Evolutionary conservation across 176 grass and related monocot genomes (phyloP).

Genomic region (Miscanthus lutarioriparius): DNA sequence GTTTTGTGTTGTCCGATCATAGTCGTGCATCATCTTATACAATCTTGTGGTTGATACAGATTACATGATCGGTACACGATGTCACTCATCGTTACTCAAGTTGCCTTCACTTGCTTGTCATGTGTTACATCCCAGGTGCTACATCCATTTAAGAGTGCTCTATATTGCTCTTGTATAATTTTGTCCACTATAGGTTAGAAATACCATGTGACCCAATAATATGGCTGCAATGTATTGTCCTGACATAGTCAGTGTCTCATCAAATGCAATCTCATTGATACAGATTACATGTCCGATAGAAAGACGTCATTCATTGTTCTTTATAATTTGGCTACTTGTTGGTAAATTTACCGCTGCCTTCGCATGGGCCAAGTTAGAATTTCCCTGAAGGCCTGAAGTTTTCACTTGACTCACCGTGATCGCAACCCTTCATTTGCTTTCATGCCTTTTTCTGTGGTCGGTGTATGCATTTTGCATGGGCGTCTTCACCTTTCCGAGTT

Average conservation of each 20-base stretch:
- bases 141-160: neutral
- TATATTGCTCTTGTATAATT: neutral
- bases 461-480: too few species aligned
- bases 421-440: too few species aligned
- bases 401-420: too few species aligned
- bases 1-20: neutral
- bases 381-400: too few species aligned
- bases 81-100: slow-evolving; percentile 34
- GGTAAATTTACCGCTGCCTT: too few species aligned
- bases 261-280: slow-evolving; percentile 26
- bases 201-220: neutral
- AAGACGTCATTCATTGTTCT: slow-evolving; percentile 26
- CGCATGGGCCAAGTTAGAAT: too few species aligned
- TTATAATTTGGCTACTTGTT: too few species aligned
- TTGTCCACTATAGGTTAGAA: neutral
- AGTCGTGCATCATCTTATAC: slow-evolving; percentile 43
- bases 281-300: slow-evolving; percentile 52
- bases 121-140: slow-evolving; percentile 46
- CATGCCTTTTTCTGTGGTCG: too few species aligned
- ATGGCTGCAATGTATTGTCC: neutral
- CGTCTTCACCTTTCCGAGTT: too few species aligned
- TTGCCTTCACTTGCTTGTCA: slow-evolving; percentile 34
- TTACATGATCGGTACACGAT: slow-evolving; percentile 47
- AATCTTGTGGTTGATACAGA: slow-evolving; percentile 49
- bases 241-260: slow-evolving; percentile 55